Evolutionary conservation across 257 asterid genomes (phyloP).

Genomic region (Nicotiana attenuata): DNA sequence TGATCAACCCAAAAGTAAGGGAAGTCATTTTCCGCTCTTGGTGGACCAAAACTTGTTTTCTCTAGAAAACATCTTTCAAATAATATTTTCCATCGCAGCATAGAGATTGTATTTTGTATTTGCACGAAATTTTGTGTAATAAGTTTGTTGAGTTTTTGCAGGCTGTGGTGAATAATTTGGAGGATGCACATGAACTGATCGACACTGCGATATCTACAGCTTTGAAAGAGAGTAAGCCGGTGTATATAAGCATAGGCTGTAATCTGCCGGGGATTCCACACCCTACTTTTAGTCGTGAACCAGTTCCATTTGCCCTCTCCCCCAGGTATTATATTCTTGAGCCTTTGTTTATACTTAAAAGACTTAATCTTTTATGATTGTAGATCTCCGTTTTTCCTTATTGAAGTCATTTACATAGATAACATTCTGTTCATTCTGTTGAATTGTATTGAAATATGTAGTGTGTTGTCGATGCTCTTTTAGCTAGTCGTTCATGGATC

Average conservation of each 20-base stretch:
- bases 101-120: neutral
- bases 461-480: neutral
- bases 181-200: constrained; percentile 78
- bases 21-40: too few species aligned
- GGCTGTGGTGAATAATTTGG: constrained; percentile 82
- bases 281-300: constrained; percentile 67
- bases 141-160: constrained; percentile 17
- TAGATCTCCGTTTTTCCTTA: neutral
- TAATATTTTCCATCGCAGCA: neutral
- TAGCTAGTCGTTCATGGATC: neutral
- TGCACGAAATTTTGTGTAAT: too few species aligned
- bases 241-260: constrained; percentile 67
- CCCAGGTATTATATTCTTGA: constrained; percentile 38
- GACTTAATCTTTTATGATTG: too few species aligned
- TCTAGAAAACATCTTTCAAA: too few species aligned
- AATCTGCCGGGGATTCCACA: constrained; percentile 71
- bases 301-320: constrained; percentile 60
- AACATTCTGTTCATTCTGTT: neutral
- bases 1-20: too few species aligned
- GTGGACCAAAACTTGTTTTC: too few species aligned
- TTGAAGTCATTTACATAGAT: neutral
- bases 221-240: constrained; percentile 83
- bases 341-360: neutral
- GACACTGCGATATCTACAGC: constrained; percentile 82
- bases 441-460: neutral